Conservation (phyloP, 129 eudicot species). For the Ambrosia artemisiifolia region DNA sequence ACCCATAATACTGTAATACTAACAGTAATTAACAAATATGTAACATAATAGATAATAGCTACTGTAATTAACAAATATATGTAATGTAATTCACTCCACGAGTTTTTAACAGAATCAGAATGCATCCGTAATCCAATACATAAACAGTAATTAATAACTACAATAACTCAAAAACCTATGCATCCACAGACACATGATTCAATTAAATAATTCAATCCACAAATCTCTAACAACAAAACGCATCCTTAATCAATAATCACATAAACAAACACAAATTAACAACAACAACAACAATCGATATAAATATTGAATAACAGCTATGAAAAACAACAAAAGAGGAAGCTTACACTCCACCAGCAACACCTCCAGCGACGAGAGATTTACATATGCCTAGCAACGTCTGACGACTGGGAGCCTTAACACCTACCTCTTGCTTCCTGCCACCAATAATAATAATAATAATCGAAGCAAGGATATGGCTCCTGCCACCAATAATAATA, state of each 20-base stretch:
- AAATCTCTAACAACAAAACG: neutral
- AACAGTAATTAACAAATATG: too few relatives aligned
- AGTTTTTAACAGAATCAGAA: too few relatives aligned
- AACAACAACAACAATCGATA: neutral
- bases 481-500: too few relatives aligned
- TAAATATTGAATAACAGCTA: neutral
- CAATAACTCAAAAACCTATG: neutral
- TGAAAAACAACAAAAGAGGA: neutral
- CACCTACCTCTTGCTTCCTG: too few relatives aligned
- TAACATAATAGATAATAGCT: too few relatives aligned
- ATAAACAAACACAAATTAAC: neutral
- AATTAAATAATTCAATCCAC: neutral
- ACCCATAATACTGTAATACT: too few relatives aligned
- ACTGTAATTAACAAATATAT: neutral
- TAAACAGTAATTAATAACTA: too few relatives aligned
- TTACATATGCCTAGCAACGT: constrained; percentile 65
- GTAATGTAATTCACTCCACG: neutral
- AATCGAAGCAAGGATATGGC: too few relatives aligned
- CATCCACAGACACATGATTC: neutral
- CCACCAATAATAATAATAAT: too few relatives aligned
- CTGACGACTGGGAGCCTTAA: constrained; percentile 63
- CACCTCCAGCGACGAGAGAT: constrained; percentile 94
- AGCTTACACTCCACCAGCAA: constrained; percentile 94
- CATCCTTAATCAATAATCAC: neutral
- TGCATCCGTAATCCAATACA: too few relatives aligned